These are phyloP conservation scores for Leccinum idahoense DNA, from an alignment of 1,284 basidiomycete species.

Conservation along the genomic window DNA sequence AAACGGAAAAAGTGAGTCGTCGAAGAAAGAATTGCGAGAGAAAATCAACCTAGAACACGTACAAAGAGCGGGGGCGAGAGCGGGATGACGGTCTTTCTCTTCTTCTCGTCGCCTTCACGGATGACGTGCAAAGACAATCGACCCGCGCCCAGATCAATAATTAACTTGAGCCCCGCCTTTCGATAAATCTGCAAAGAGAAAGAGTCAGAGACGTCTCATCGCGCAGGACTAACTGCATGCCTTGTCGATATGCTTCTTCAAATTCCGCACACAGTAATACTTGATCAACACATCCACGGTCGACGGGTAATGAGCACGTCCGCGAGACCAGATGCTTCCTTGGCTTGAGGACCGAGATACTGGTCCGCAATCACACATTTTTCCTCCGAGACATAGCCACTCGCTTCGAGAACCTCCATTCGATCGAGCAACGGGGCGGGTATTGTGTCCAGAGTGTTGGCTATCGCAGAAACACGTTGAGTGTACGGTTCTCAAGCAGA, in stretches of 20 bases:
- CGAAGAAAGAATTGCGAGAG: neutral
- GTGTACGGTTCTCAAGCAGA: neutral
- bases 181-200: slow-evolving; percentile 76
- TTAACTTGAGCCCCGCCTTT: slow-evolving; percentile 92
- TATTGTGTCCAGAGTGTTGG: slow-evolving; percentile 93
- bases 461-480: slow-evolving; percentile 26
- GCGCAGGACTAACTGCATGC: slow-evolving; percentile 35
- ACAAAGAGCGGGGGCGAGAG: slow-evolving; percentile 29
- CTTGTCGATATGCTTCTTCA: slow-evolving; percentile 97
- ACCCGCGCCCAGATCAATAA: slow-evolving; percentile 78
- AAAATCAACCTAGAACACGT: neutral
- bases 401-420: slow-evolving; percentile 97
- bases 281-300: slow-evolving; percentile 91
- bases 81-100: slow-evolving; percentile 10
- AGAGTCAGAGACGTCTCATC: neutral
- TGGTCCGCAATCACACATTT: slow-evolving; percentile 89
- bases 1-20: neutral
- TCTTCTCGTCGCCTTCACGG: neutral
- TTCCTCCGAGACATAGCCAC: slow-evolving; percentile 95
- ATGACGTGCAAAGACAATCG: slow-evolving; percentile 17
- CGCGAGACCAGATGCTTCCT: slow-evolving; percentile 85
- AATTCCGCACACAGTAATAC: slow-evolving; percentile 92
- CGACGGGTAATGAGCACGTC: slow-evolving; percentile 73
- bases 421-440: slow-evolving; percentile 94
- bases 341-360: slow-evolving; percentile 94